A percentile compares a stretch with the other conserved stretches of the same genome.
Conservation (phyloP, 2,329 filamentous ascomycete genomes). For the Botrytis deweyae region DNA sequence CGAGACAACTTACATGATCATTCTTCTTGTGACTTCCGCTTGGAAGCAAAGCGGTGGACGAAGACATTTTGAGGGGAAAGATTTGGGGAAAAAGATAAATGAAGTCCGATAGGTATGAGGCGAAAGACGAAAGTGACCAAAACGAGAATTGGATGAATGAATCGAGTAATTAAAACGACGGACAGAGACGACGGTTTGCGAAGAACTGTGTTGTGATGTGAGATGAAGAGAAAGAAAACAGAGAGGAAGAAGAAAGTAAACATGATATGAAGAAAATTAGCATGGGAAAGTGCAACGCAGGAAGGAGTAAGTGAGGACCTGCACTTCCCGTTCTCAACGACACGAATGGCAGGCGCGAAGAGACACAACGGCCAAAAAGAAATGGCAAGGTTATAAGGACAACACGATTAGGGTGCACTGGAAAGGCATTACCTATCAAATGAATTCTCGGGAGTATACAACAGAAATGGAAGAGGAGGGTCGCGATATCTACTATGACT, state of each 20-base stretch:
- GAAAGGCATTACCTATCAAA: neutral
- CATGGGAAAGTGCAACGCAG: neutral
- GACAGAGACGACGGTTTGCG: conserved; percentile 11
- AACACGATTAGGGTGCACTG: neutral
- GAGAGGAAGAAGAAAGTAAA: conserved; percentile 13
- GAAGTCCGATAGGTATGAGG: conserved; percentile 12
- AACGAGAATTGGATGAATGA: conserved; percentile 16
- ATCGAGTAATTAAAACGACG: neutral
- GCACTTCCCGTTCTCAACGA: neutral
- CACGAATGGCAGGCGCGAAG: neutral
- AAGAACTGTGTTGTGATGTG: neutral
- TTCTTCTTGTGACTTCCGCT: conserved; percentile 32
- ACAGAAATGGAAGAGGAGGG: neutral
- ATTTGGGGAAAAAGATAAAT: neutral
- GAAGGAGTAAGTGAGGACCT: conserved; percentile 8
- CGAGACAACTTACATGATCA: conserved; percentile 32
- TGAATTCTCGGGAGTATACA: neutral
- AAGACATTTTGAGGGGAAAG: conserved; percentile 34
- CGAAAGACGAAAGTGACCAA: conserved; percentile 18
- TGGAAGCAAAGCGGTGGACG: conserved; percentile 39
- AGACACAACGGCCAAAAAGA: no score
- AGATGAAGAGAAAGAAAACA: conserved; percentile 17
- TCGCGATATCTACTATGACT: neutral
- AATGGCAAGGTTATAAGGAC: neutral
- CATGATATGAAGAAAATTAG: neutral